Evolutionary conservation across 164 flowering plant genomes (phyloP), one percentile per base, ranked within the genome.

Genomic region (Vitis labrusca): DNA sequence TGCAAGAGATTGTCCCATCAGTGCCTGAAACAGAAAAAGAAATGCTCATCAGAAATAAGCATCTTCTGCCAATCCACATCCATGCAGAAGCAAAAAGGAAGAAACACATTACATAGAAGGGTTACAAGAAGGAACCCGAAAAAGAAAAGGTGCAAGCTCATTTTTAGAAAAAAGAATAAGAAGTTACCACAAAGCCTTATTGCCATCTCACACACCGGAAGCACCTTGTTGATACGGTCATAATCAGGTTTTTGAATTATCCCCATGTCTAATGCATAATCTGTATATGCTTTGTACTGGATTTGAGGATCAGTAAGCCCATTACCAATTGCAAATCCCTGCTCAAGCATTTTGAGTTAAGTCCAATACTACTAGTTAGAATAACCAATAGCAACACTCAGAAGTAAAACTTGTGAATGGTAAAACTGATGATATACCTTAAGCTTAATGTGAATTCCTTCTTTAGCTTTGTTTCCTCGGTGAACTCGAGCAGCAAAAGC

Each of bases 271-370:
- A 88, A 67, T 68, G 95, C 92, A 83, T 82, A 90, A 71, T 90
- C 92, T 10, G 85, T 69, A 72, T 88, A 88, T 5, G 91, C 86
- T 75, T 76, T 72, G 65, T 90, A 90, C 76, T 90, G 95, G 59
- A 86, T 78, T 73, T 76, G 88, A 56, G 95, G 92, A 74, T 90
- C 82, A 51, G 95, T 90, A 8, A 88, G 90, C 32, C 95, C 95
- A 73, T 90, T 90, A 2, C 95, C 95, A 71, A 90, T 90, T 16
- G 95, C 95, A 79, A 90, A 85, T 59, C 95, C 95, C 95, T 90
- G 79, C 19, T 17, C 60, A 66, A 75, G 37, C 50, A 27, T 13
- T 74, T 69, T 29, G 15, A 9, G 47, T 51, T 10, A 48, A n/a
- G 13, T 64, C 14, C 10, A 32, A 32, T 52, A 32, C 32, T 1